Evolutionary conservation across 2,329 filamentous ascomycete species (phyloP).

Genomic region (Microsporum ferrugineum): DNA sequence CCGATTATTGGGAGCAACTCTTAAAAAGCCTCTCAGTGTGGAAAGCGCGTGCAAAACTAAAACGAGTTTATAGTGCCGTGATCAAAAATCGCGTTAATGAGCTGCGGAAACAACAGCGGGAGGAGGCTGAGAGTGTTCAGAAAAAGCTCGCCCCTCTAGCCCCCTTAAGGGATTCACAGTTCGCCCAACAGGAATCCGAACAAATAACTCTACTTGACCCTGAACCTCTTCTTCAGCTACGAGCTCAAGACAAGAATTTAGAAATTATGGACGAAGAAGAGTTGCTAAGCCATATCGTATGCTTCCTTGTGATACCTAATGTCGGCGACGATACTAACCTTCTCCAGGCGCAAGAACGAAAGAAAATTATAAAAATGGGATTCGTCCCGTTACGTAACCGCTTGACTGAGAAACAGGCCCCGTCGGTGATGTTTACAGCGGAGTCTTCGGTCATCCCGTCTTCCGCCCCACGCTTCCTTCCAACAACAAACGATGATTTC

Average conservation of each 20-base stretch:
- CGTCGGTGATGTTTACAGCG: constrained; percentile 24
- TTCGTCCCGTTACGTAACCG: constrained; percentile 52
- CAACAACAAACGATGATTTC: constrained; percentile 62
- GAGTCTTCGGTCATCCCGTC: constrained; percentile 31
- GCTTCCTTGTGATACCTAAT: constrained; percentile 12
- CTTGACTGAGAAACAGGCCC: constrained; percentile 24
- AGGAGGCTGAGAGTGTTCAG: constrained; percentile 50
- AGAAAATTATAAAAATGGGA: constrained; percentile 52
- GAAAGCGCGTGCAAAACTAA: constrained; percentile 81
- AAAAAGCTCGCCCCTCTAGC: constrained; percentile 44
- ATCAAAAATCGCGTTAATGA: constrained; percentile 56
- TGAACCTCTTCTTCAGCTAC: constrained; percentile 53
- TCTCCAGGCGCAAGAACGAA: constrained; percentile 42
- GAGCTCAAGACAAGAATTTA: constrained; percentile 50
- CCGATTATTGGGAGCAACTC: constrained; percentile 94
- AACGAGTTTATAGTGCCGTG: constrained; percentile 65
- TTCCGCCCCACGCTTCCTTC: constrained; percentile 57
- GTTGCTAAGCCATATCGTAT: constrained; percentile 47
- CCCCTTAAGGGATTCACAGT: constrained; percentile 13
- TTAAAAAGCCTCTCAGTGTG: constrained; percentile 73
- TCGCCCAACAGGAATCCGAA: background rate
- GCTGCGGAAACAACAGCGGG: constrained; percentile 55
- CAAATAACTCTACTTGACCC: constrained; percentile 43
- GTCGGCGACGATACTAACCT: background rate
- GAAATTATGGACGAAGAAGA: constrained; percentile 47